Evolutionary conservation across 192 early-diverging fungal species (phyloP).

Genomic region (Coemansia sp.): DNA sequence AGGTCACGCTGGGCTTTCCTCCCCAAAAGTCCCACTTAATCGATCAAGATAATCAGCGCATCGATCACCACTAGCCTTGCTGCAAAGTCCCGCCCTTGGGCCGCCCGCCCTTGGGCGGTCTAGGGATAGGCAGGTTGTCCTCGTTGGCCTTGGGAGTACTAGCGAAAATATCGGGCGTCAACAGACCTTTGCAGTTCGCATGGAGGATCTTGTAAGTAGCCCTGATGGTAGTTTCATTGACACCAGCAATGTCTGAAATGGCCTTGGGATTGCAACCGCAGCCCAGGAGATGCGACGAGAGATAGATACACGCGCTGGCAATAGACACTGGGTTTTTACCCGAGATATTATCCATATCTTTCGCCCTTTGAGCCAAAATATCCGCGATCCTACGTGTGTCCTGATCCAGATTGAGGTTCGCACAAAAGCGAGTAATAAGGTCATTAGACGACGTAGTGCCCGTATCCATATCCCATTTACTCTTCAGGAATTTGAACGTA

Average conservation of each 20-base stretch:
- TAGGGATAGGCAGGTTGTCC: conserved; percentile 26
- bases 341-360: conserved; percentile 77
- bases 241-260: conserved; percentile 82
- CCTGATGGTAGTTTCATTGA: conserved; percentile 91
- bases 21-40: no score
- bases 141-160: conserved; percentile 21
- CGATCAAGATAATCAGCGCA: no score
- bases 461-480: conserved; percentile 58
- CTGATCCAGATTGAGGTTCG: conserved; percentile 67
- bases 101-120: neutral
- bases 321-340: conserved; percentile 91
- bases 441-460: conserved; percentile 70
- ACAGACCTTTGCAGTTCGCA: conserved; percentile 58
- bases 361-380: conserved; percentile 68
- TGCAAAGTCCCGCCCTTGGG: no score
- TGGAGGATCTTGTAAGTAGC: conserved; percentile 76
- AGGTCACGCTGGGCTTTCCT: neutral
- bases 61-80: no score
- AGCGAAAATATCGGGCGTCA: conserved; percentile 44
- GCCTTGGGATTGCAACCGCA: conserved; percentile 68
- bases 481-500: conserved; percentile 58
- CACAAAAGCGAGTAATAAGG: conserved; percentile 81
- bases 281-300: conserved; percentile 71
- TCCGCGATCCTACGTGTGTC: conserved; percentile 70
- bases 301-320: conserved; percentile 89